Conservation (phyloP, 2,329 filamentous ascomycete genomes). For the Purpureocillium takamizusanense region DNA sequence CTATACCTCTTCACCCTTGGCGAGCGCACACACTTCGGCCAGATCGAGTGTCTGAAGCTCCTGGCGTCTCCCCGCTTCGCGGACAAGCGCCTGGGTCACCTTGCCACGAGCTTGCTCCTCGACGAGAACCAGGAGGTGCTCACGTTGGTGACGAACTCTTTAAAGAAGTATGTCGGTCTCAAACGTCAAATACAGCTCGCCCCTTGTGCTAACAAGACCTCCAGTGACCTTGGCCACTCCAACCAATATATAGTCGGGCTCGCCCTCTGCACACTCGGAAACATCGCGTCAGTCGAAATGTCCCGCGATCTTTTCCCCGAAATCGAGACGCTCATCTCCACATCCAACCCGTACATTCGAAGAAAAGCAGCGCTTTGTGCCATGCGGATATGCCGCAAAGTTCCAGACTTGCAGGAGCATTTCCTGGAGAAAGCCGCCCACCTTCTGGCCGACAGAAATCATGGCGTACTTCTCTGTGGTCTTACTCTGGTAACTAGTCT, state of each 20-base stretch:
- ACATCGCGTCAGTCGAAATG: constrained; percentile 98
- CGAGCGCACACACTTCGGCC: constrained; percentile 95
- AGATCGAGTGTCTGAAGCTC: constrained; percentile 98
- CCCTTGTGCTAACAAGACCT: constrained; percentile 6
- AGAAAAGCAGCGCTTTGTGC: constrained; percentile 97
- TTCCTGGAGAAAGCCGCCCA: constrained; percentile 90
- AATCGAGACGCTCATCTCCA: constrained; percentile 85
- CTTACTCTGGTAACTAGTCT: constrained; percentile 84
- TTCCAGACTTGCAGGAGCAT: constrained; percentile 93
- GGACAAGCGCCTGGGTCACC: constrained; percentile 90
- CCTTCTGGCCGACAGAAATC: constrained; percentile 84
- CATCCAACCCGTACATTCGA: constrained; percentile 95
- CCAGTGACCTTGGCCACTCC: constrained; percentile 86
- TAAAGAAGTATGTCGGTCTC: constrained; percentile 68
- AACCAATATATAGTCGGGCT: constrained; percentile 98
- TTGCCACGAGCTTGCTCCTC: constrained; percentile 90
- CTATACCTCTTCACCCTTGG: constrained; percentile 97
- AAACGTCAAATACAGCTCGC: not conserved
- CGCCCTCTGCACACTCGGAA: constrained; percentile 89
- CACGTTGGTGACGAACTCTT: constrained; percentile 92
- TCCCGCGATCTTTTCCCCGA: constrained; percentile 93
- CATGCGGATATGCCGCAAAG: constrained; percentile 97
- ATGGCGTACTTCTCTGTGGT: constrained; percentile 88
- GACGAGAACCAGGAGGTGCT: constrained; percentile 98
- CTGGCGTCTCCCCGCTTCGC: constrained; percentile 94